These are phyloP conservation scores for Aspergillus cejpii DNA, from an alignment of 2,329 filamentous ascomycete genomes.

Conservation along the genomic window DNA sequence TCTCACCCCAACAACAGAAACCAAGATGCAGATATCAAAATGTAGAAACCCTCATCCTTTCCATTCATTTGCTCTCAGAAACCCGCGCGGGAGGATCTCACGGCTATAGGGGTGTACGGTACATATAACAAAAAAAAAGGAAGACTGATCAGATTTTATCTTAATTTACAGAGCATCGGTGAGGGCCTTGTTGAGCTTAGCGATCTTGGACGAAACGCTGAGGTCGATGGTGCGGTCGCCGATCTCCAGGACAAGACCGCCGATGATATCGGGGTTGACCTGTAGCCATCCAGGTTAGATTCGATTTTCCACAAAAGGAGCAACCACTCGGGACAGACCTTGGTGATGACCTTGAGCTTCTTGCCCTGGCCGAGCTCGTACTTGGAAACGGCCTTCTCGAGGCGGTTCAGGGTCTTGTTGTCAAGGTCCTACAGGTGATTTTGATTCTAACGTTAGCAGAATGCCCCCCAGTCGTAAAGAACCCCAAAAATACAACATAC, in stretches of 20 bases:
- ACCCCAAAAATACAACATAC: constrained; percentile 47
- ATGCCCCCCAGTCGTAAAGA: not conserved
- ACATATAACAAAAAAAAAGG: constrained; percentile 7
- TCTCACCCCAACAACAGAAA: not conserved
- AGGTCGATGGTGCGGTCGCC: constrained; percentile 98
- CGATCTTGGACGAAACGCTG: constrained; percentile 86
- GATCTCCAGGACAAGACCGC: constrained; percentile 90
- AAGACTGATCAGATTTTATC: constrained; percentile 10
- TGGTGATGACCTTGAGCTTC: constrained; percentile 95
- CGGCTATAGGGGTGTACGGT: constrained; percentile 6
- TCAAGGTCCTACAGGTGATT: constrained; percentile 62
- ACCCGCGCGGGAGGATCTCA: not conserved
- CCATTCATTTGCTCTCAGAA: constrained; percentile 11
- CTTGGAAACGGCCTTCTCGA: constrained; percentile 84
- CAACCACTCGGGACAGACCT: constrained; percentile 59
- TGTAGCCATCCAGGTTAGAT: constrained; percentile 29
- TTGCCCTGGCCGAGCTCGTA: constrained; percentile 84
- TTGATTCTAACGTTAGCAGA: not conserved
- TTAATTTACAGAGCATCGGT: constrained; percentile 85
- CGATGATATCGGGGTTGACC: constrained; percentile 92
- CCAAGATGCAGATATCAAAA: not conserved
- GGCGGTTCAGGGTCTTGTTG: constrained; percentile 72
- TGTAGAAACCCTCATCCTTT: constrained; percentile 7
- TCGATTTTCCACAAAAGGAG: too few relatives aligned
- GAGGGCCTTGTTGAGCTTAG: constrained; percentile 99